These are phyloP conservation scores for Hymenotorrendiella dingleyae DNA, from an alignment of 2,329 filamentous ascomycete species.

Conservation along the genomic window DNA sequence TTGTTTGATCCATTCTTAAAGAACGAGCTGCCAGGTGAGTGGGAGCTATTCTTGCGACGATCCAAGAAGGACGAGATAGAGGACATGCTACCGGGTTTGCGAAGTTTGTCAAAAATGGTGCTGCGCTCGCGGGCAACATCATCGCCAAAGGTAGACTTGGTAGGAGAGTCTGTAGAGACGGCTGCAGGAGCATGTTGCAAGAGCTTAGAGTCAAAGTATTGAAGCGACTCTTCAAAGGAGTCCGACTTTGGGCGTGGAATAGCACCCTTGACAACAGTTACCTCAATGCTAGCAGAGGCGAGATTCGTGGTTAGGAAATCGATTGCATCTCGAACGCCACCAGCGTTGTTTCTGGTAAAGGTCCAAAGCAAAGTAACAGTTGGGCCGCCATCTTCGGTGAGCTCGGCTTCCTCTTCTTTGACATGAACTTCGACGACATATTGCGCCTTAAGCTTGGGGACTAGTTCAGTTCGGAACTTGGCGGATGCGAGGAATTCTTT, in stretches of 20 bases:
- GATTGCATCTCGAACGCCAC: constrained; percentile 89
- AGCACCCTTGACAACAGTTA: constrained; percentile 81
- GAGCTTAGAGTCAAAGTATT: constrained; percentile 95
- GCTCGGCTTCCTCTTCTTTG: constrained; percentile 55
- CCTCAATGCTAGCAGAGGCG: constrained; percentile 83
- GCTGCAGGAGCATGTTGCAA: constrained; percentile 85
- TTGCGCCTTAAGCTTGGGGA: constrained; percentile 79
- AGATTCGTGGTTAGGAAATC: constrained; percentile 86
- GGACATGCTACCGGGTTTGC: constrained; percentile 90
- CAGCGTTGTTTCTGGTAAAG: constrained; percentile 95
- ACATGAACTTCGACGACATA: constrained; percentile 86
- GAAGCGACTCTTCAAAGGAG: constrained; percentile 94
- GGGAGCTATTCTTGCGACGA: constrained; percentile 87
- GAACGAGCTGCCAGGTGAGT: constrained; percentile 73
- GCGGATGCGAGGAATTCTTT: constrained; percentile 76
- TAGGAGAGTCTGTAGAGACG: constrained; percentile 79
- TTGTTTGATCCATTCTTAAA: constrained; percentile 90
- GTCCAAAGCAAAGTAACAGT: constrained; percentile 64
- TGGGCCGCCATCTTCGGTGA: constrained; percentile 50
- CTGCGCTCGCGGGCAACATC: constrained; percentile 74
- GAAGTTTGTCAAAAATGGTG: constrained; percentile 83
- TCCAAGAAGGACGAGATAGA: constrained; percentile 95
- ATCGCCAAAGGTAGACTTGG: constrained; percentile 76
- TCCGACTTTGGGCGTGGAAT: constrained; percentile 98
- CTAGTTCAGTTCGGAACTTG: constrained; percentile 74